Percentiles rank a stretch among this genome's conserved stretches.
Conservation (phyloP, 2,329 filamentous ascomycete genomes). For the Trichoderma sp. region DNA sequence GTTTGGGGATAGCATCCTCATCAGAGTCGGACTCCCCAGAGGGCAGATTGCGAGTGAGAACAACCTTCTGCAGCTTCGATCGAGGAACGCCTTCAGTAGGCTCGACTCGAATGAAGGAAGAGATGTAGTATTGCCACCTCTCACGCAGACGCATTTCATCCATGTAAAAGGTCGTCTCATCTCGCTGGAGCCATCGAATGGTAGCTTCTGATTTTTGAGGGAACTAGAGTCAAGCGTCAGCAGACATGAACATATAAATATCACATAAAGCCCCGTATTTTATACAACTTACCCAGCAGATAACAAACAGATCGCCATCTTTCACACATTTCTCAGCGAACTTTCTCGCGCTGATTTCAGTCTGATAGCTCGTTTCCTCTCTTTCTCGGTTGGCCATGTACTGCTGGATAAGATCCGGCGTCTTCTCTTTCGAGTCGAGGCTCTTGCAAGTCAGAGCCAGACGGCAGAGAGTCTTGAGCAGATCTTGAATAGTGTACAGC, state of each 20-base stretch:
- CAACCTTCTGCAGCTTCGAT: constrained; percentile 62
- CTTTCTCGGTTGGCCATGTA: constrained; percentile 79
- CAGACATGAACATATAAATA: not conserved
- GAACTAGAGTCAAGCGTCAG: constrained; percentile 45
- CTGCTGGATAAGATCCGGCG: constrained; percentile 80
- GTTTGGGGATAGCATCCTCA: constrained; percentile 59
- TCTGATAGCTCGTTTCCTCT: constrained; percentile 83
- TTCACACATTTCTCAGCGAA: constrained; percentile 90
- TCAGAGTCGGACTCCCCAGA: constrained; percentile 60
- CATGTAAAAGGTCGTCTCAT: constrained; percentile 77
- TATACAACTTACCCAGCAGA: constrained; percentile 74
- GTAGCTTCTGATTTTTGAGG: constrained; percentile 66
- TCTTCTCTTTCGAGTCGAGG: constrained; percentile 88
- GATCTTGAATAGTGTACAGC: constrained; percentile 87
- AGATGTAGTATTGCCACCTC: constrained; percentile 93
- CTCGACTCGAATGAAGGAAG: constrained; percentile 83
- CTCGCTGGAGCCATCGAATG: constrained; percentile 66
- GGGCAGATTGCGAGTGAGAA: constrained; percentile 70
- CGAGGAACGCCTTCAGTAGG: constrained; percentile 77
- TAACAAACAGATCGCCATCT: constrained; percentile 86
- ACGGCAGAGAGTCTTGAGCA: constrained; percentile 76
- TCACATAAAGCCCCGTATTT: not conserved
- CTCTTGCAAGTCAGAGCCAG: constrained; percentile 81
- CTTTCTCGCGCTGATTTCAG: constrained; percentile 86
- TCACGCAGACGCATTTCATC: constrained; percentile 83